These are phyloP conservation scores for Suillus weaverae DNA, from an alignment of 768 basidiomycete genomes.

Conservation along the genomic window DNA sequence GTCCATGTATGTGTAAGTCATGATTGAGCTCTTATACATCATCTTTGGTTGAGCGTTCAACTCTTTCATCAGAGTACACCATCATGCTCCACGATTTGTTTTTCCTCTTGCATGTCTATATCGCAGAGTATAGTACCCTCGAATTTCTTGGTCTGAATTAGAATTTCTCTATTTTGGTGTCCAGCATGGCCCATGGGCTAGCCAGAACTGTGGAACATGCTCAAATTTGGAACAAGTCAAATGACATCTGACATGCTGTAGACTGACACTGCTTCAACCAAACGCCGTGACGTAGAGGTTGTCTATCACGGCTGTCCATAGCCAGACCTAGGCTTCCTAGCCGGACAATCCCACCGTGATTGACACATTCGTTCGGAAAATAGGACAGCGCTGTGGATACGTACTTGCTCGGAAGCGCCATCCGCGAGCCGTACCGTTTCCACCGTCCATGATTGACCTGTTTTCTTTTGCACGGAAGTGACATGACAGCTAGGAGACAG, in stretches of 20 bases:
- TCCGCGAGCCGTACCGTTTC: conserved; percentile 43
- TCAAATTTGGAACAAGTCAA: not conserved
- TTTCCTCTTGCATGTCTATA: not conserved
- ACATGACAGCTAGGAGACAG: conserved; percentile 39
- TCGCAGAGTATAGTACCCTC: not conserved
- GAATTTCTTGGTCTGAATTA: not conserved
- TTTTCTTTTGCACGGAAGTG: conserved; percentile 44
- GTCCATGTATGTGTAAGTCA: not conserved
- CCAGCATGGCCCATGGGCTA: not conserved
- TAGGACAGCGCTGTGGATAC: not conserved
- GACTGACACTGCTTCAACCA: not conserved
- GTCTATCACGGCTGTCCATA: not conserved
- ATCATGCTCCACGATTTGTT: not conserved
- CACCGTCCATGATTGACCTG: conserved; percentile 43
- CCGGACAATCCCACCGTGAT: not conserved
- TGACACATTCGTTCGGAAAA: not conserved
- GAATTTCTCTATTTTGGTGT: not conserved
- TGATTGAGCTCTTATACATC: not conserved
- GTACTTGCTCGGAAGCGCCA: conserved; percentile 32
- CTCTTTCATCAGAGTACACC: not conserved
- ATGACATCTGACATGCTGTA: not conserved
- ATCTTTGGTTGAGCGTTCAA: not conserved
- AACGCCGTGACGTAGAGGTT: not conserved
- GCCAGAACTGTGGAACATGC: not conserved
- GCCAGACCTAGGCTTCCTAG: not conserved